Conservation (phyloP, 345 rosid species). For the Corchorus capsularis region DNA sequence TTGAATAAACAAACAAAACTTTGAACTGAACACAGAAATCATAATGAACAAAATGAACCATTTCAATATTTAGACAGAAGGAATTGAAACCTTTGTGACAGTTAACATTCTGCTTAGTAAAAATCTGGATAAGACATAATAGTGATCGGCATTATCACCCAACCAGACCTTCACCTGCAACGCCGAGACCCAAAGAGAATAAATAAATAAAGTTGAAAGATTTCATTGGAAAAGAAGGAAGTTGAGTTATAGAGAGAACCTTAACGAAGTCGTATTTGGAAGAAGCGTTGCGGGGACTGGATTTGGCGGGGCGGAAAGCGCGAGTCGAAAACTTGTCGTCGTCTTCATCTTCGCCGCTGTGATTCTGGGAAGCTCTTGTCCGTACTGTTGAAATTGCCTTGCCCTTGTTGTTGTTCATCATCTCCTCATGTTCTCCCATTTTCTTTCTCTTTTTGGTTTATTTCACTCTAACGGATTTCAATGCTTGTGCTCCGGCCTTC, state of each 20-base stretch:
- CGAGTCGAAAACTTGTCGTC: conserved; percentile 28
- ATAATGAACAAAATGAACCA: background rate
- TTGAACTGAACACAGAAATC: background rate
- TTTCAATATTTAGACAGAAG: background rate
- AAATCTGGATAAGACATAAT: conserved; percentile 91
- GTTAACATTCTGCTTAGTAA: conserved; percentile 94
- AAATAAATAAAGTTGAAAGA: too few relatives aligned
- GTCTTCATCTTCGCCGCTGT: conserved; percentile 37
- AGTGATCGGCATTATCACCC: conserved; percentile 94
- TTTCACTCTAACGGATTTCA: background rate
- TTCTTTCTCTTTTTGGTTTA: background rate
- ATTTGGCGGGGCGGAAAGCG: conserved; percentile 44
- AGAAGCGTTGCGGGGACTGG: conserved; percentile 68
- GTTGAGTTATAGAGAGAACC: conserved; percentile 30
- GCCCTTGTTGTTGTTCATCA: conserved; percentile 24
- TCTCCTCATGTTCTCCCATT: conserved; percentile 28
- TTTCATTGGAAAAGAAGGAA: background rate
- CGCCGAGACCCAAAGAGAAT: background rate
- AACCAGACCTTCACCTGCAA: conserved; percentile 95
- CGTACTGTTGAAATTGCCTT: conserved; percentile 24
- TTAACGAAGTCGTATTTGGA: conserved; percentile 88
- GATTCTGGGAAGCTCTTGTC: conserved; percentile 4
- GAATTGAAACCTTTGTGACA: conserved; percentile 77
- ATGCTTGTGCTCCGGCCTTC: background rate
- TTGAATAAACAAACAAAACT: background rate